These are phyloP conservation scores for Beauveria scarabaeidicola DNA, from an alignment of 2,329 filamentous ascomycete species.

Conservation along the genomic window DNA sequence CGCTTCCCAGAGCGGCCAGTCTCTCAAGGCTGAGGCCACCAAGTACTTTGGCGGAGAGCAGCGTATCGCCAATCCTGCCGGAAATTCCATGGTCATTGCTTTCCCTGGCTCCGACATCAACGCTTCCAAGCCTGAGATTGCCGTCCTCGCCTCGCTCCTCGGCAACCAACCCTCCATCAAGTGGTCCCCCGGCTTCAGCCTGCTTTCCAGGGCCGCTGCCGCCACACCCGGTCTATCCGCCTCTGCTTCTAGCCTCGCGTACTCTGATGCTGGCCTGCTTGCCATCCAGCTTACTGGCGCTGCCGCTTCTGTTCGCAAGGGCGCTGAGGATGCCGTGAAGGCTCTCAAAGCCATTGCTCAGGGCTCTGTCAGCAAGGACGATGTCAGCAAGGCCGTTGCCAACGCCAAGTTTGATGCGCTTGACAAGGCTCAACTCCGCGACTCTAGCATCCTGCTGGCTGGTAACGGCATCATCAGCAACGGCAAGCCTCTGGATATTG, in stretches of 20 bases:
- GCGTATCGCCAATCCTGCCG: constrained; percentile 66
- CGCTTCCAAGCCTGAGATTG: constrained; percentile 80
- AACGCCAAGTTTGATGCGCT: constrained; percentile 89
- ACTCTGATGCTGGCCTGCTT: constrained; percentile 91
- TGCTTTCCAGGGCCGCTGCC: constrained; percentile 72
- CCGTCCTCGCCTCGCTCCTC: constrained; percentile 79
- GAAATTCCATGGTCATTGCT: constrained; percentile 80
- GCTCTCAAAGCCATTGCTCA: constrained; percentile 72
- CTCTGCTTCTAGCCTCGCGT: constrained; percentile 69
- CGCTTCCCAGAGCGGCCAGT: constrained; percentile 41
- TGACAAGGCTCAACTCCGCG: constrained; percentile 69
- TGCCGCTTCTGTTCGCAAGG: constrained; percentile 62
- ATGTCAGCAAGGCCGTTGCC: constrained; percentile 83
- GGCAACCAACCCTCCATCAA: constrained; percentile 89
- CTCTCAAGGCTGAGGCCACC: constrained; percentile 52
- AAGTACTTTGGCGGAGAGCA: constrained; percentile 96
- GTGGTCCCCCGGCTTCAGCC: constrained; percentile 88
- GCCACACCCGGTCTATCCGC: constrained; percentile 58
- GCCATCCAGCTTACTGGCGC: constrained; percentile 72
- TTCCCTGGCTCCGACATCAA: constrained; percentile 83
- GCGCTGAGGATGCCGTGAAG: constrained; percentile 69
- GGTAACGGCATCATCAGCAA: constrained; percentile 76
- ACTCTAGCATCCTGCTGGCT: constrained; percentile 70
- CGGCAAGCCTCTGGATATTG: constrained; percentile 75
- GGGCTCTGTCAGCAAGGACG: constrained; percentile 70